A percentile compares a stretch with the other conserved stretches of the same genome.
These are phyloP conservation scores for Emericellopsis cladophorae DNA, from an alignment of 2,329 filamentous ascomycete genomes.

Conservation along the genomic window DNA sequence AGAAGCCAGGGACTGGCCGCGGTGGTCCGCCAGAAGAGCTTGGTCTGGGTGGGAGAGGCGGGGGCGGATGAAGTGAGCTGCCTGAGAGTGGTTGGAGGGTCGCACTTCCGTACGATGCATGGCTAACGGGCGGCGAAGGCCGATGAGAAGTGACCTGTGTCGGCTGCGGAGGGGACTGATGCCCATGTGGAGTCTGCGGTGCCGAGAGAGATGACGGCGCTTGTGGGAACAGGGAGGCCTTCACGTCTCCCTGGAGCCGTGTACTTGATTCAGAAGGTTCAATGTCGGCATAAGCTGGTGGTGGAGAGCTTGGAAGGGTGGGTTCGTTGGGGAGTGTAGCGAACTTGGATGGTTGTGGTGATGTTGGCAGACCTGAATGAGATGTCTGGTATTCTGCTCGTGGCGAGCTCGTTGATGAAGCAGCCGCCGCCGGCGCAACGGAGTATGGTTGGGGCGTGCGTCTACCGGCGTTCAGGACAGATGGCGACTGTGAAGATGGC, in stretches of 20 bases:
- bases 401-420: too few relatives aligned
- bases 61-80: background rate
- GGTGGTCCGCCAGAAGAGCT: background rate
- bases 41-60: constrained; percentile 4
- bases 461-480: background rate
- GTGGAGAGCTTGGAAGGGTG: background rate
- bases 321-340: background rate
- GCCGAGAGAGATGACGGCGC: background rate
- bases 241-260: background rate
- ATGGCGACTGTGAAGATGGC: background rate
- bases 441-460: too few relatives aligned
- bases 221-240: constrained; percentile 3
- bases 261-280: background rate
- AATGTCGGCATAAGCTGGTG: constrained; percentile 1
- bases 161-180: constrained; percentile 10
- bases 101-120: background rate
- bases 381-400: too few relatives aligned
- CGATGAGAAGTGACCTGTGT: background rate
- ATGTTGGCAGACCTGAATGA: background rate
- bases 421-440: too few relatives aligned
- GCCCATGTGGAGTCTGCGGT: constrained; percentile 3
- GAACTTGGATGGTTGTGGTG: background rate
- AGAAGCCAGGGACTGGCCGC: constrained; percentile 1
- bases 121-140: background rate
- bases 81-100: background rate